A percentile compares a stretch with the other conserved stretches of the same genome.
Evolutionary conservation across 371 early-diverging fungal species (phyloP).

Genomic region (Apophysomyces elegans): DNA sequence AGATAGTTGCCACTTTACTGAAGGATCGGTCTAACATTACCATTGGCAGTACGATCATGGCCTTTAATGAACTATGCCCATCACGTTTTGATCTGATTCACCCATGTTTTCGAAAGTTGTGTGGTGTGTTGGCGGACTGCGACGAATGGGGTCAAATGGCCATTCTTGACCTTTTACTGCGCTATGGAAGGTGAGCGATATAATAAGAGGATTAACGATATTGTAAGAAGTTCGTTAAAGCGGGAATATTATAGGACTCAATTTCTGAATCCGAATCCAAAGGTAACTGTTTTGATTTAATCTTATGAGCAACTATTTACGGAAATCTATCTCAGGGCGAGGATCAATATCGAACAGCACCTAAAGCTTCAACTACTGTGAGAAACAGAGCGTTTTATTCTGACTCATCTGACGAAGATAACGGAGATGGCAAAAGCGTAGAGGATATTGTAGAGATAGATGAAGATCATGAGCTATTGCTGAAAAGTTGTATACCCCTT

Average conservation of each 20-base stretch:
- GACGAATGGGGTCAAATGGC: constrained; percentile 97
- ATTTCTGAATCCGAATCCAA: constrained; percentile 64
- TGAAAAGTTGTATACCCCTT: constrained; percentile 74
- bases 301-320: too few relatives aligned
- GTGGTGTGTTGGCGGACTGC: constrained; percentile 80
- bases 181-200: constrained; percentile 72
- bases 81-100: constrained; percentile 86
- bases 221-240: background rate
- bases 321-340: constrained; percentile 28
- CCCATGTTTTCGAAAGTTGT: constrained; percentile 86
- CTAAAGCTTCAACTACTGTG: constrained; percentile 24
- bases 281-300: constrained; percentile 23
- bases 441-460: constrained; percentile 56
- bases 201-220: background rate
- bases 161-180: constrained; percentile 75
- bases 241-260: constrained; percentile 45
- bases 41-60: constrained; percentile 85
- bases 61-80: constrained; percentile 88
- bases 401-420: constrained; percentile 39
- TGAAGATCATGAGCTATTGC: constrained; percentile 76
- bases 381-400: constrained; percentile 40
- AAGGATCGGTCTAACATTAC: constrained; percentile 87
- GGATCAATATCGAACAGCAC: constrained; percentile 35
- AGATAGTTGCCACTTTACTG: constrained; percentile 76
- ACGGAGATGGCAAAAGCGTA: constrained; percentile 34